These are phyloP conservation scores for Gaeumannomyces tritici DNA, from an alignment of 2,329 filamentous ascomycete genomes.

Conservation along the genomic window DNA sequence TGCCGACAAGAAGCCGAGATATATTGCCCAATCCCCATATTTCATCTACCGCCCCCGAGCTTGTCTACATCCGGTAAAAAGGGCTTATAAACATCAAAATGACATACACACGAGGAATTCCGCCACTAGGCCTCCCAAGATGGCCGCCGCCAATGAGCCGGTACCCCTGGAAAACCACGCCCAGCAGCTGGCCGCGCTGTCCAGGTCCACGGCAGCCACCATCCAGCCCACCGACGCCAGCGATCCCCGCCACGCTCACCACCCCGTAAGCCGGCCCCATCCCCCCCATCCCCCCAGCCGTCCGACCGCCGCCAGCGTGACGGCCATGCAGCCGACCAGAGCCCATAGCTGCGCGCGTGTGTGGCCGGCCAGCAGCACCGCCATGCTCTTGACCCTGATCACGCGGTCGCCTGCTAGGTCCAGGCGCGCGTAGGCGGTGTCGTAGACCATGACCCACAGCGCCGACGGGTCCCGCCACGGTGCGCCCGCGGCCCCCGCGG, in stretches of 20 bases:
- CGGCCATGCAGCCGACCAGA: background rate
- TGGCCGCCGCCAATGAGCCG: background rate
- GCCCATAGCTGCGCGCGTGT: background rate
- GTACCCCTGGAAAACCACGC: background rate
- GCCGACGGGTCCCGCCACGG: background rate
- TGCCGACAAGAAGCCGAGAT: too few species aligned
- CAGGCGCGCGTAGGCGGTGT: background rate
- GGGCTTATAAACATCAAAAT: too few species aligned
- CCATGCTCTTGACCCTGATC: background rate
- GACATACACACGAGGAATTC: background rate
- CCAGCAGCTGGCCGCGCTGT: background rate
- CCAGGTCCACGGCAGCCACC: background rate
- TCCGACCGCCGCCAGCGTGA: background rate
- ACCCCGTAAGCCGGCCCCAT: background rate
- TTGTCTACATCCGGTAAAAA: too few species aligned
- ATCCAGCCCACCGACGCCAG: background rate
- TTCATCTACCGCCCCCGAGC: too few species aligned
- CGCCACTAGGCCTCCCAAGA: background rate
- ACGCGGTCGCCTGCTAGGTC: background rate
- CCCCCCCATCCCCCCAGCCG: background rate
- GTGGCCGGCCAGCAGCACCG: background rate
- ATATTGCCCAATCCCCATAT: too few species aligned
- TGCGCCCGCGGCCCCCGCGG: background rate
- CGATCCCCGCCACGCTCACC: background rate
- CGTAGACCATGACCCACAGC: background rate